Evolutionary conservation across 1,284 basidiomycete species (phyloP).

Genomic region (Ganoderma sinense): DNA sequence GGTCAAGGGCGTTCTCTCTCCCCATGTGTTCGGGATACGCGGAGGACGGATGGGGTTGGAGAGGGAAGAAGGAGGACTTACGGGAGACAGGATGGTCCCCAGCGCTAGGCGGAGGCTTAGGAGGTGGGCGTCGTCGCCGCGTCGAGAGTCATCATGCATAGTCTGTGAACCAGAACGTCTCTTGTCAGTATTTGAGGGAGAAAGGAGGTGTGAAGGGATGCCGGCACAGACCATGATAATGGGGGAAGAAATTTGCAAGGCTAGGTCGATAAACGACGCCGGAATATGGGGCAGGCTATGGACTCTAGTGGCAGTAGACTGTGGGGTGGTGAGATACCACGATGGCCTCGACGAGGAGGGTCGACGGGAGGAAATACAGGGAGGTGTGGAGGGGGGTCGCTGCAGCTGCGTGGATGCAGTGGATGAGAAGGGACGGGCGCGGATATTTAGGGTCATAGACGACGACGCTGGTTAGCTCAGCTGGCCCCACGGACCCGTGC

Average conservation of each 20-base stretch:
- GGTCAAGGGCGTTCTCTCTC: conserved; percentile 19
- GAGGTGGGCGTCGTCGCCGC: conserved; percentile 30
- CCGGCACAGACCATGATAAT: conserved; percentile 21
- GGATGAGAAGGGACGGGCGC: not conserved
- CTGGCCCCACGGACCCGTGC: conserved; percentile 25
- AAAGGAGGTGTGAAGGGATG: not conserved
- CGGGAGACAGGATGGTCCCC: conserved; percentile 42
- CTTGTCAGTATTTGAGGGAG: not conserved
- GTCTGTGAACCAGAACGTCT: conserved; percentile 14
- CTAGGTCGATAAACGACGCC: conserved; percentile 2
- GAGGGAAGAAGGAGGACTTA: conserved; percentile 29
- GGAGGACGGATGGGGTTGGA: not conserved
- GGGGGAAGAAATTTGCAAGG: not conserved
- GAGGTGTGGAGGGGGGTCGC: not conserved
- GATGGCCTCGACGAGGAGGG: not conserved
- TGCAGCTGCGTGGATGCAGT: not conserved
- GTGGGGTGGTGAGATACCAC: not conserved
- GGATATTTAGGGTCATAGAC: not conserved
- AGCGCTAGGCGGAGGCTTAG: conserved; percentile 38
- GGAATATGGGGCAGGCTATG: not conserved
- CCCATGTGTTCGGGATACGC: not conserved
- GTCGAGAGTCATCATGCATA: conserved; percentile 33
- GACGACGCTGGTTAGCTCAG: conserved; percentile 23
- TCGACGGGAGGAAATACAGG: not conserved
- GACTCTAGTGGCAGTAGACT: not conserved